phyloP scores from a whole-genome alignment of 306 rosid genomes.

The Begonia loranthoides region DNA sequence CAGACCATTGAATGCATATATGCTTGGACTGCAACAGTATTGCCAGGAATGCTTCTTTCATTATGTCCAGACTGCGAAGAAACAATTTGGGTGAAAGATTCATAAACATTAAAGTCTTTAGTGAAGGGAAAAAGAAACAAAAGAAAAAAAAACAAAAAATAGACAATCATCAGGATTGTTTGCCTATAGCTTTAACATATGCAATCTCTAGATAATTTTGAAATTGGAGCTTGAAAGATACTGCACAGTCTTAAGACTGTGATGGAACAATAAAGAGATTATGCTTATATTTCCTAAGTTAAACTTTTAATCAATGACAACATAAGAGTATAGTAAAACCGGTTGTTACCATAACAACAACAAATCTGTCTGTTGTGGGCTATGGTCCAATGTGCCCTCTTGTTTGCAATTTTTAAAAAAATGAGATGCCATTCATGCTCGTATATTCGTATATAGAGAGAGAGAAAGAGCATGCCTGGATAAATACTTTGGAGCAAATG shows the following conservation, averaged over 20 bases:
- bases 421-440: not conserved
- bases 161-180: too few species aligned
- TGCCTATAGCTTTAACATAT: too few species aligned
- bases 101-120: not conserved
- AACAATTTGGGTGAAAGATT: not conserved
- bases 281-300: too few species aligned
- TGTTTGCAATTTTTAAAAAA: constrained; percentile 15
- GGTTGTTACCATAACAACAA: constrained; percentile 79
- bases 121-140: too few species aligned
- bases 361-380: constrained; percentile 98
- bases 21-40: constrained; percentile 91
- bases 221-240: too few species aligned
- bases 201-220: too few species aligned
- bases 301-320: too few species aligned
- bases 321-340: not conserved
- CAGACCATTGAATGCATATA: constrained; percentile 91
- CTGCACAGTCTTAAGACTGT: too few species aligned
- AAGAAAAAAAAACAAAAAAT: too few species aligned
- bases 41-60: constrained; percentile 95
- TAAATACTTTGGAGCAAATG: constrained; percentile 67
- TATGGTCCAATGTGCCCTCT: constrained; percentile 99
- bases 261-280: too few species aligned
- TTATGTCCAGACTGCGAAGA: constrained; percentile 69
- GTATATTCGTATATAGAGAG: not conserved
- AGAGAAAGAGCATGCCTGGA: constrained; percentile 60